phyloP scores from a whole-genome alignment of 805 yeast species.

The Kluyveromyces lactis region DNA sequence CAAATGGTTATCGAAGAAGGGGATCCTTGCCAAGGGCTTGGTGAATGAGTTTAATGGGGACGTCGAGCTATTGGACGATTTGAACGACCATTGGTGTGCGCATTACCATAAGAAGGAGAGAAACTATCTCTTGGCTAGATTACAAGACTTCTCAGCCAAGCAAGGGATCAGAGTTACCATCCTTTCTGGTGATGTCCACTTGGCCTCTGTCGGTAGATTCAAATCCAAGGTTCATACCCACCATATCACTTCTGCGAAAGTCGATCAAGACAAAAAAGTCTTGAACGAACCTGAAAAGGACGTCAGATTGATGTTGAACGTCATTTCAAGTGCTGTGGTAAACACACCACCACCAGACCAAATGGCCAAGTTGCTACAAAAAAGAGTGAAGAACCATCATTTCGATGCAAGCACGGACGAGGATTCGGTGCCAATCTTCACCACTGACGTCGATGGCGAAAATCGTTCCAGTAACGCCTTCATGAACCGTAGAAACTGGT shows the following conservation, averaged over 20 bases:
- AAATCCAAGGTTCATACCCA: constrained; percentile 44
- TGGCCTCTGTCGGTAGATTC: constrained; percentile 77
- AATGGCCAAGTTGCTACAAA: constrained; percentile 67
- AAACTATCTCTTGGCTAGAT: constrained; percentile 51
- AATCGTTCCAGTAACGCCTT: constrained; percentile 38
- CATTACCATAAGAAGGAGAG: constrained; percentile 79
- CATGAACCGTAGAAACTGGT: constrained; percentile 63
- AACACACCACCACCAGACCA: constrained; percentile 90
- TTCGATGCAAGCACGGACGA: constrained; percentile 62
- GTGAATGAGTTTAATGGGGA: constrained; percentile 91
- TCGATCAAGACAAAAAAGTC: constrained; percentile 34
- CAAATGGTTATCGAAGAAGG: constrained; percentile 50
- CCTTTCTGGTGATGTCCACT: constrained; percentile 88
- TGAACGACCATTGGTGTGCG: constrained; percentile 97
- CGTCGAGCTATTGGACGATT: constrained; percentile 83
- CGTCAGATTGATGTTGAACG: constrained; percentile 69
- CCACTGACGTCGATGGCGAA: constrained; percentile 46
- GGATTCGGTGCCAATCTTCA: constrained; percentile 70
- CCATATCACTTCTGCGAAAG: constrained; percentile 30
- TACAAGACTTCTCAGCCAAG: constrained; percentile 58
- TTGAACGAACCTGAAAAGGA: constrained; percentile 53
- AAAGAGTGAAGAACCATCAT: constrained; percentile 59
- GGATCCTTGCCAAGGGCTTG: constrained; percentile 58
- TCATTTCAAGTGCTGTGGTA: constrained; percentile 82
- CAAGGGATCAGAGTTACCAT: constrained; percentile 71